These are phyloP conservation scores for Whalleya microplaca DNA, from an alignment of 2,329 filamentous ascomycete species.

Conservation along the genomic window DNA sequence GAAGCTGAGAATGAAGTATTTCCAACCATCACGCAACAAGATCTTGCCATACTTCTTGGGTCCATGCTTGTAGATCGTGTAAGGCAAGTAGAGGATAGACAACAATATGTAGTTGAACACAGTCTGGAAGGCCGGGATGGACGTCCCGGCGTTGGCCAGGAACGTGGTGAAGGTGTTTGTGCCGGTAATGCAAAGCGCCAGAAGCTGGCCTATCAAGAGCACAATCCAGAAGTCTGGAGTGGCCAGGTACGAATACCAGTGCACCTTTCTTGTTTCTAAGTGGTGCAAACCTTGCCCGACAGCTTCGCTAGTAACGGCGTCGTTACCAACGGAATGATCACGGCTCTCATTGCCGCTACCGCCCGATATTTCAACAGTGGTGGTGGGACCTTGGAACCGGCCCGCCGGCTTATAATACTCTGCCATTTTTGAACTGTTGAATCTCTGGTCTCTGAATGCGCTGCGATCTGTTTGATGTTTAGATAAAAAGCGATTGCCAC, in stretches of 20 bases:
- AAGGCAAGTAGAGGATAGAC: constrained; percentile 77
- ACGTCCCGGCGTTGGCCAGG: constrained; percentile 67
- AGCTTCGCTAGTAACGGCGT: constrained; percentile 39
- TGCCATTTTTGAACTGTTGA: constrained; percentile 35
- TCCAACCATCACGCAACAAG: constrained; percentile 78
- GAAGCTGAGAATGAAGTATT: constrained; percentile 90
- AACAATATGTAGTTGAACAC: constrained; percentile 93
- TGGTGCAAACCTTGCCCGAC: constrained; percentile 56
- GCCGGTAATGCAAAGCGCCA: constrained; percentile 86
- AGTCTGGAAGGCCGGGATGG: constrained; percentile 92
- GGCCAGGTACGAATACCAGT: constrained; percentile 75
- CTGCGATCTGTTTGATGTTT: constrained; percentile 7
- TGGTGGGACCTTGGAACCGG: constrained; percentile 27
- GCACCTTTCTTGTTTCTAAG: constrained; percentile 56
- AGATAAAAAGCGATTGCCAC: constrained; percentile 10
- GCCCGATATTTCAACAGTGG: constrained; percentile 33
- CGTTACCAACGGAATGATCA: constrained; percentile 20
- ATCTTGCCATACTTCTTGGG: constrained; percentile 69
- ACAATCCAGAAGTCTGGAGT: constrained; percentile 90
- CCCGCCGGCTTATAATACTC: constrained; percentile 30
- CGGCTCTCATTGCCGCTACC: constrained; percentile 23
- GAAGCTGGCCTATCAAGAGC: constrained; percentile 77
- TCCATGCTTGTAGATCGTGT: constrained; percentile 81
- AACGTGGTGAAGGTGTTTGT: constrained; percentile 90
- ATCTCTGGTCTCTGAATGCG: constrained; percentile 14